Percentiles rank a stretch among this genome's conserved stretches.
Evolutionary conservation across 78 protist genomes (phyloP).

Genomic region (Dictyostelium intermedium): DNA sequence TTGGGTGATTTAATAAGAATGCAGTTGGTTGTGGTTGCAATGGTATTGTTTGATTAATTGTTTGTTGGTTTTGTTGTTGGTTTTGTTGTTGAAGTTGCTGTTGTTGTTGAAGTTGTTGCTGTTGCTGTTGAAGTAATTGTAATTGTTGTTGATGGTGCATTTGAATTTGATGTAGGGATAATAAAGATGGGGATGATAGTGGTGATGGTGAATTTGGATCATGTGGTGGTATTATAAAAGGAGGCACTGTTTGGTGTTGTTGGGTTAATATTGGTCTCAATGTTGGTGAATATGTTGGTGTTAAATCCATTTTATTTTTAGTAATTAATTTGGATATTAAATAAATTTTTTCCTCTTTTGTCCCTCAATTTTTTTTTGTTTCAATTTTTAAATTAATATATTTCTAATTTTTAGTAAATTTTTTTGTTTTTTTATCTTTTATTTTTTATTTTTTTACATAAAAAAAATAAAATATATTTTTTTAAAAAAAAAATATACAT

Average conservation of each 20-base stretch:
- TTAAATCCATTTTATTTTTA: slow-evolving; percentile 19
- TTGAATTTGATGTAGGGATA: background rate
- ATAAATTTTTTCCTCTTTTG: too few species aligned
- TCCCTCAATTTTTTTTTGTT: too few species aligned
- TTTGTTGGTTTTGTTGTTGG: background rate
- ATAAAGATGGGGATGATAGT: slow-evolving; percentile 43
- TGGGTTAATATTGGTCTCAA: slow-evolving; percentile 27
- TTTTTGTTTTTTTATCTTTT: too few species aligned
- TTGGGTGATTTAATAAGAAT: background rate
- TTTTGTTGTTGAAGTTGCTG: background rate
- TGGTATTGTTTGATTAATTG: background rate
- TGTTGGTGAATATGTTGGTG: slow-evolving; percentile 71
- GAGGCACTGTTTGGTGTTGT: slow-evolving; percentile 62
- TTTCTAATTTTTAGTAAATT: too few species aligned
- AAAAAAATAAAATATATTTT: too few species aligned
- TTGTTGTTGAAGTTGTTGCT: background rate
- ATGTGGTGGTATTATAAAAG: background rate
- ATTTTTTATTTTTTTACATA: too few species aligned
- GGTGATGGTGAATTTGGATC: slow-evolving; percentile 36
- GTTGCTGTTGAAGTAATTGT: background rate
- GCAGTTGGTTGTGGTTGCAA: background rate
- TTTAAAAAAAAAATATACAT: too few species aligned
- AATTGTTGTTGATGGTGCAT: slow-evolving; percentile 12
- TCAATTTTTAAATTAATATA: too few species aligned
- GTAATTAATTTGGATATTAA: background rate